A percentile compares a stretch with the other conserved stretches of the same genome.
phyloP scores from a whole-genome alignment of 148 eudicot genomes.

The Amaranthus hypochondriacus region DNA sequence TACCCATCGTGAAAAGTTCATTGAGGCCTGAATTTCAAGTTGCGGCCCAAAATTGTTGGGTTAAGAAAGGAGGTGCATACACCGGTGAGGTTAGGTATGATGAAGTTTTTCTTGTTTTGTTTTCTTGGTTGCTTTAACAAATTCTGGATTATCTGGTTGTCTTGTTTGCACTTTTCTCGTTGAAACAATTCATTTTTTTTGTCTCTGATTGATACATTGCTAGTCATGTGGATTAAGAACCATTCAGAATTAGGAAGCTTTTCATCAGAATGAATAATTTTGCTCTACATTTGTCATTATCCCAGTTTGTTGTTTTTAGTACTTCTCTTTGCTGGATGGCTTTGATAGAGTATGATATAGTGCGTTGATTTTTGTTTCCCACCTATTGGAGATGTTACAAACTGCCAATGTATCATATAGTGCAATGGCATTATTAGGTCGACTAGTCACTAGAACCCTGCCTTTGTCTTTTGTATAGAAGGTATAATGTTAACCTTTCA shows the following conservation, averaged over 20 bases:
- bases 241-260: not conserved
- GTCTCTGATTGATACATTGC: not conserved
- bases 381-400: too few relatives aligned
- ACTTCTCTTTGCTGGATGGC: not conserved
- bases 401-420: too few relatives aligned
- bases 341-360: not conserved
- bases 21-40: conserved; percentile 67
- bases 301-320: not conserved
- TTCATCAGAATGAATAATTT: not conserved
- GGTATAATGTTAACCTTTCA: too few relatives aligned
- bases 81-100: conserved; percentile 86
- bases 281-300: not conserved
- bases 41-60: conserved; percentile 89
- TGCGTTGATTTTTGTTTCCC: not conserved
- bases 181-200: not conserved
- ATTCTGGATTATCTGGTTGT: not conserved
- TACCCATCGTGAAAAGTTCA: conserved; percentile 44
- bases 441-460: too few relatives aligned
- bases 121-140: not conserved
- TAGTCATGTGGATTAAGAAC: not conserved
- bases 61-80: conserved; percentile 77
- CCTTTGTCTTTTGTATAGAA: too few relatives aligned
- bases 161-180: not conserved
- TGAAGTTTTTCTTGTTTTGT: not conserved
- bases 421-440: too few relatives aligned